These are phyloP conservation scores for Annulohypoxylon truncatum DNA, from an alignment of 2,329 filamentous ascomycete genomes.

Conservation along the genomic window DNA sequence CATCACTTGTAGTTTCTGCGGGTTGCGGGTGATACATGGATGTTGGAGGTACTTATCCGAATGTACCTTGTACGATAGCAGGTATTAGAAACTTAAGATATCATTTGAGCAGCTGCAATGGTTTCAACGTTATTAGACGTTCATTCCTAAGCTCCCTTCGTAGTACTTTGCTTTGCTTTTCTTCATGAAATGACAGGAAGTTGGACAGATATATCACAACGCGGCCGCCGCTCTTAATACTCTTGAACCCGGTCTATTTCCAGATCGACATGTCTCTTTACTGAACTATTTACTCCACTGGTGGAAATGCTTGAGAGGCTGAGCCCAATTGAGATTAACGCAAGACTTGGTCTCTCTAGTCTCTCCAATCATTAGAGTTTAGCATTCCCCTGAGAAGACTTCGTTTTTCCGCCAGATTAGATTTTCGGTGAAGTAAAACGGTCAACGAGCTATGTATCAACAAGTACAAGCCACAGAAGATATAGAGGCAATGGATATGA, in stretches of 20 bases:
- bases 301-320: constrained; percentile 26
- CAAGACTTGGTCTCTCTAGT: constrained; percentile 9
- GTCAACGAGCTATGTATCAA: no score
- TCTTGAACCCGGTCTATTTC: constrained; percentile 22
- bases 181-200: background rate
- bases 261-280: constrained; percentile 24
- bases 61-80: background rate
- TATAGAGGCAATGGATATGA: constrained; percentile 22
- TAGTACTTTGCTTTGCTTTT: background rate
- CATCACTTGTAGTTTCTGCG: constrained; percentile 10
- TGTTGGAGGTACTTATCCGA: background rate
- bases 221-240: constrained; percentile 21
- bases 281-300: constrained; percentile 23
- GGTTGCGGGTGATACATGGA: constrained; percentile 31
- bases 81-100: background rate
- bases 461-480: background rate
- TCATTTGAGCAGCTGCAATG: background rate
- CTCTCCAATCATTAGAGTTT: constrained; percentile 14
- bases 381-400: constrained; percentile 27
- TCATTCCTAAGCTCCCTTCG: constrained; percentile 12
- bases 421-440: constrained; percentile 15
- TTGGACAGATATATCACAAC: constrained; percentile 4
- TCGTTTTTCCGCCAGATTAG: background rate
- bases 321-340: constrained; percentile 31
- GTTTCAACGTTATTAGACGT: constrained; percentile 7